Base-by-base conservation (phyloP, 2,329 filamentous ascomycete genomes). In the Trichoderma gracile region DNA sequence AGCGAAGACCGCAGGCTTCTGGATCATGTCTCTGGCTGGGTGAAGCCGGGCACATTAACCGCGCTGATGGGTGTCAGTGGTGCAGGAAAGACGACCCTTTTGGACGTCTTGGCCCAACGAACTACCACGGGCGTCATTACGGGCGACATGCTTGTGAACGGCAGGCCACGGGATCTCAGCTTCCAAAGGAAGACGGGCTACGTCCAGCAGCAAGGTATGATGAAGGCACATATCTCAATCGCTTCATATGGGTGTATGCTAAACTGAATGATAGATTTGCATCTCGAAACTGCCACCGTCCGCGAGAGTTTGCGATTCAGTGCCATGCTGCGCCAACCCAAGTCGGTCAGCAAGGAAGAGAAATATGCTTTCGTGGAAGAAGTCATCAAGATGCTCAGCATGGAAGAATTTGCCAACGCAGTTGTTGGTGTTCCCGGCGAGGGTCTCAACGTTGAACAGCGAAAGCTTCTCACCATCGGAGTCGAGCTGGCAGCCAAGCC, bases 41-140 rank as follows among this genome's bases (percentile, higher is more conserved):
- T 97, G 64, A 93, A 93, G 74, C 93, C 93, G 0, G 93, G 93
- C 33, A 96, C 91, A 1, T 78, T 96, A 40, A 96, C 92, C 3
- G 92, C 92, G 1, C 80, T 96, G 6, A 88, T 88, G 85, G 86
- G 88, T 46, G 85, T 87, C 0, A 86, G 72, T 23, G 78, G 78
- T 27, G 78, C 78, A 0, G 78, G 78, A 0, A 80, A 80, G 68
- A 80, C 78, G 1, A 80, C 78, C 0, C 74, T 80, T 6, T 70
- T 80, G 1, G 78, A 80, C 61, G 77, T 75, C 2, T 71, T 80
- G 5, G 78, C 78, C 2, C 76, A 80, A 50, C 79, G 88, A 17
- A 85, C 81, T 0, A 83, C 80, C 0, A 83, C 86, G 71, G 87
- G 87, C 14, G 83, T 89, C 2, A 81, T 89, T 10, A 87, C 85